Evolutionary conservation across 2,329 filamentous ascomycete genomes (phyloP), one percentile per base, ranked within the genome.

Genomic region (Neonectria magnoliae): DNA sequence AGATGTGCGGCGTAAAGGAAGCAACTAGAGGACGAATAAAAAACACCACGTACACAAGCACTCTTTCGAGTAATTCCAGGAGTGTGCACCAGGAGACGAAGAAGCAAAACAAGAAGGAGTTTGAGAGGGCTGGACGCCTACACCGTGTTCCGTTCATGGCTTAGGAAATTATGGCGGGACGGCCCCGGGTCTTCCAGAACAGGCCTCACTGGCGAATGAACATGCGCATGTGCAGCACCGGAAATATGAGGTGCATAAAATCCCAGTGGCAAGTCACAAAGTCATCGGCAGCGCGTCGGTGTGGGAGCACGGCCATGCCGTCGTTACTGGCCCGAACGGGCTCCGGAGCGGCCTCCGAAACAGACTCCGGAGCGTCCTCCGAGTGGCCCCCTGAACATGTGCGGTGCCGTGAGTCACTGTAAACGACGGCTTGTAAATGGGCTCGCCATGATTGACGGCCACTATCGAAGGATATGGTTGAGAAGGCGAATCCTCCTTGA

Each of bases 211-310:
- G 36, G 7, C 10, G 38, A 25, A 57, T 50, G n/a, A 67, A 67
- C 5, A 18, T 29, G 1, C 44, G 44, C 8, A 20, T 51, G 33
- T 67, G 64, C 7, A 67, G 22, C 1, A 61, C 51, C 0, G 61
- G 61, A 25, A 67, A 65, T 7, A 61, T 45, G 1, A 61, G 64
- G 7, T 67, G 64, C 6, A 65, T 38, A 6, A 64, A 61, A 2
- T 65, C 48, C 61, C 57, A 67, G 13, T 55, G 65, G 13, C 61
- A 58, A 0, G 47, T 5, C 5, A 65, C 9, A 31, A 55, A 62
- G 36, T 55, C 29, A 3, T 61, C 57, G 2, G 57, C 59, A n/a
- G 16, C 31, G 22, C 44, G n/a, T 1, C 59, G 33, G 2, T 33
- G 42, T 0, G 59, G 59, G 5, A 3, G 33, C 25, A 27, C 20